Conservation (phyloP, 176 grass and related monocot genomes). For the Carex cristatella region DNA sequence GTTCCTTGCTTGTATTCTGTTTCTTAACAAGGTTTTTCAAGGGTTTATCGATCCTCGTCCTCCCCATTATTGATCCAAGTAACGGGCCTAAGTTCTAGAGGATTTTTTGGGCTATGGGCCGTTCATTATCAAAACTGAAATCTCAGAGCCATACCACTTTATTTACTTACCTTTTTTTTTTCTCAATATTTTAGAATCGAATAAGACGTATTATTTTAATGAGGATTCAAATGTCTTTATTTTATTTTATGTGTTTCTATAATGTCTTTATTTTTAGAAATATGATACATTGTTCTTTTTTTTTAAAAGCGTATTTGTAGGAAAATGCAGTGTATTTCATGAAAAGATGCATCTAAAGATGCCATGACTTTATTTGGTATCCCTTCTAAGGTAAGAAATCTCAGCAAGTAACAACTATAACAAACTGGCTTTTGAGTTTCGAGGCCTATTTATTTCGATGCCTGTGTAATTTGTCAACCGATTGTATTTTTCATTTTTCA, state of each 20-base stretch:
- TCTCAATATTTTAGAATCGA: too few species aligned
- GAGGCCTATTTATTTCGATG: not conserved
- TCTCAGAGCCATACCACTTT: too few species aligned
- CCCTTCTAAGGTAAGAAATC: constrained; percentile 2
- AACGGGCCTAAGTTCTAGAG: not conserved
- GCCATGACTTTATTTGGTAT: not conserved
- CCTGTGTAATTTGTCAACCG: not conserved
- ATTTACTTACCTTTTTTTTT: too few species aligned
- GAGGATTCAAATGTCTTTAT: too few species aligned
- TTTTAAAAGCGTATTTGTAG: not conserved
- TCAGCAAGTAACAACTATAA: not conserved
- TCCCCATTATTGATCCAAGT: not conserved
- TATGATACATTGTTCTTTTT: too few species aligned
- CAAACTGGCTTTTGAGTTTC: not conserved
- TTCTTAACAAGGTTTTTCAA: not conserved
- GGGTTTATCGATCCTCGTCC: not conserved
- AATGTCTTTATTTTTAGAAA: too few species aligned
- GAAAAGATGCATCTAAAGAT: not conserved
- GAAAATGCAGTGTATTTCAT: not conserved
- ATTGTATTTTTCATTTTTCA: not conserved
- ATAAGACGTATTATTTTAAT: too few species aligned
- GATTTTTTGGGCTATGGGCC: not conserved
- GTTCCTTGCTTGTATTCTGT: not conserved
- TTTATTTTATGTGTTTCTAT: too few species aligned
- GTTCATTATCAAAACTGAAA: not conserved